phyloP scores from a whole-genome alignment of 495 filamentous ascomycete species.

The Aspergillus cristatus region DNA sequence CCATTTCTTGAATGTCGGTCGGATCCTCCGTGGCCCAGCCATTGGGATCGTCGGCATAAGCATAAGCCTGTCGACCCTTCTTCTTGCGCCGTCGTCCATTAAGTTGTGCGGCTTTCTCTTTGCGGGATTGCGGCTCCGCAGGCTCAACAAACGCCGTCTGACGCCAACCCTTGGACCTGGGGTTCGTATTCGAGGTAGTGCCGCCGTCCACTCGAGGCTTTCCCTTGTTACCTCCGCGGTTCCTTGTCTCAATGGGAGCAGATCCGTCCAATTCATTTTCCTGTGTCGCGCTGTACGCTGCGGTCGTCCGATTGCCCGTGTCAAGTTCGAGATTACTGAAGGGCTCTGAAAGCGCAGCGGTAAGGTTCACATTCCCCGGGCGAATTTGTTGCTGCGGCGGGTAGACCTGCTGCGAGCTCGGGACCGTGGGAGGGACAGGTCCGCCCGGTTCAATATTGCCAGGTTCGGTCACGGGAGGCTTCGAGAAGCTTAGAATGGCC shows the following conservation, averaged over 20 bases:
- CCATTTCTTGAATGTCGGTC: slow-evolving; percentile 90
- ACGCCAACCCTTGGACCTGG: slow-evolving; percentile 64
- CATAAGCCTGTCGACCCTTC: slow-evolving; percentile 40
- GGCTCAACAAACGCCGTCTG: slow-evolving; percentile 71
- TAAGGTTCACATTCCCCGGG: slow-evolving; percentile 13
- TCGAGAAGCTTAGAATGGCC: slow-evolving; percentile 42
- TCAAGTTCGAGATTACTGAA: slow-evolving; percentile 35
- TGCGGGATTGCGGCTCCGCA: slow-evolving; percentile 28
- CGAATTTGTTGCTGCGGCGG: slow-evolving; percentile 5
- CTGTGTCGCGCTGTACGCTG: slow-evolving; percentile 5
- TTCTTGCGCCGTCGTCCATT: slow-evolving; percentile 42
- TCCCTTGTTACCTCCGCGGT: slow-evolving; percentile 26
- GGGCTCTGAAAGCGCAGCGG: slow-evolving; percentile 29
- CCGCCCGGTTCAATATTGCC: slow-evolving; percentile 1
- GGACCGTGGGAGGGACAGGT: neutral
- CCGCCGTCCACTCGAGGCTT: slow-evolving; percentile 9
- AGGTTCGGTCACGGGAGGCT: slow-evolving; percentile 15
- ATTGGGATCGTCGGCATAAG: slow-evolving; percentile 59
- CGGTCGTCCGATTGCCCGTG: slow-evolving; percentile 9
- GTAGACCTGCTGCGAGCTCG: slow-evolving; percentile 2
- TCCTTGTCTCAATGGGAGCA: slow-evolving; percentile 12
- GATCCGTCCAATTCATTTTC: slow-evolving; percentile 11
- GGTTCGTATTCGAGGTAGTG: slow-evolving; percentile 27
- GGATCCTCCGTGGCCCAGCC: slow-evolving; percentile 97
- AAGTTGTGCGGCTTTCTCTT: slow-evolving; percentile 11